Base-by-base conservation (phyloP, 768 basidiomycete species). In the Xerocomus spinulosus region DNA sequence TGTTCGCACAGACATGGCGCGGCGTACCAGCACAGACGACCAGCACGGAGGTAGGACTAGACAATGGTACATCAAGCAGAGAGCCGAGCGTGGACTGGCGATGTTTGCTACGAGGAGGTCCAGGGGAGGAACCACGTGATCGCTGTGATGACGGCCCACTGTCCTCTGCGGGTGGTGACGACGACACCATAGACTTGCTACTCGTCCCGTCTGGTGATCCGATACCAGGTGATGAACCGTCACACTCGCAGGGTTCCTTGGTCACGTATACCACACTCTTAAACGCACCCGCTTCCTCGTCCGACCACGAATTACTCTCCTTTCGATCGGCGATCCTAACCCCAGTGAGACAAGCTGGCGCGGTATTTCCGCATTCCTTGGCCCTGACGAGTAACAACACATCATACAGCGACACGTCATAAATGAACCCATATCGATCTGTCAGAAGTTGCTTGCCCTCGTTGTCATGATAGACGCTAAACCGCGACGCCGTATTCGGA, bases 401-500 rank as follows among this genome's bases (percentile, higher is more conserved):
- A 57, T 94, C 92, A 57, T 92, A 90, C 56, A 82, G 77, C 3
- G 83, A 80, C 1, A 92, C 78, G 54, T 92, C 90, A 50, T 93
- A 93, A 66, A 93, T 84, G 70, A 94, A 94, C 0, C 92, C 92
- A 58, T 85, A 94, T 5, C 90, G 82, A 52, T 94, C 92, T 17
- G 90, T 91, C 48, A 92, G 69, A 3, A 80, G 80, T 40, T 79
- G 73, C 42, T 77, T 74, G 48, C 68, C 74, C 54, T 75, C 72
- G 29, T 80, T 78, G 37, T 75, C 73, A 17, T 72, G 72, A 42
- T 78, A 73, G 17, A 75, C 67, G 15, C 68, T 74, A 55, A 78
- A 80, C 33, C 75, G 73, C 38, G 81, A 79, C 0, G 82, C 79
- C 7, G 80, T 72, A 50, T 79, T 76, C 0, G 75, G 60, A 57